A percentile compares a stretch with the other conserved stretches of the same genome.
Evolutionary conservation across 768 basidiomycete species (phyloP).

Genomic region (Lyophyllum semitale): DNA sequence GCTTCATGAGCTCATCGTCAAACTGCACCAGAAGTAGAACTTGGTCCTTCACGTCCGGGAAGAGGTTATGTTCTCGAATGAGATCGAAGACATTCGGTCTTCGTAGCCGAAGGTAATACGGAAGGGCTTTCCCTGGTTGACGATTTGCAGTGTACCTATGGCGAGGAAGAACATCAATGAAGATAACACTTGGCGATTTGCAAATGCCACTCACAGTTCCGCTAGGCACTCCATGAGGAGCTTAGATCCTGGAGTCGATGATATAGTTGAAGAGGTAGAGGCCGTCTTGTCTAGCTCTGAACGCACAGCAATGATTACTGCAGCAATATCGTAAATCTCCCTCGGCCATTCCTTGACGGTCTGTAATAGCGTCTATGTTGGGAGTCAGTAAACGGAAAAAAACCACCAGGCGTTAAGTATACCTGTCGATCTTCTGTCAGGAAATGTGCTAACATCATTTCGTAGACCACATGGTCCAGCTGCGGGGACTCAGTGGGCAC

Average conservation of each 20-base stretch:
- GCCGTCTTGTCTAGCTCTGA: conserved; percentile 72
- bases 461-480: conserved; percentile 85
- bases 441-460: conserved; percentile 91
- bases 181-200: background rate
- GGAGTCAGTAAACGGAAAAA: conserved; percentile 2
- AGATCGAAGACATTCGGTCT: conserved; percentile 91
- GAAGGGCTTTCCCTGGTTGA: conserved; percentile 92
- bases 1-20: conserved; percentile 81
- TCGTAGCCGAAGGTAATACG: conserved; percentile 85
- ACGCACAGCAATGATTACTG: conserved; percentile 88
- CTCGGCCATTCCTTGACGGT: conserved; percentile 89
- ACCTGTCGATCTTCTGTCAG: conserved; percentile 77
- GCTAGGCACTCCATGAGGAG: conserved; percentile 93
- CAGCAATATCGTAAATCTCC: conserved; percentile 85
- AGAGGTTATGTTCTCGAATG: conserved; percentile 90
- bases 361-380: conserved; percentile 62
- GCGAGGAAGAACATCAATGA: background rate
- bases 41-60: conserved; percentile 94
- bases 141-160: conserved; percentile 80
- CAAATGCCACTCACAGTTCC: conserved; percentile 65
- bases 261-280: conserved; percentile 48
- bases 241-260: conserved; percentile 46
- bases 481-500: conserved; percentile 84
- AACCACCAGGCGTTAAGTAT: conserved; percentile 14
- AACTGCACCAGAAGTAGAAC: conserved; percentile 92